Evolutionary conservation across 2,329 filamentous ascomycete genomes (phyloP), one percentile per base, ranked within the genome.

Genomic region (Gnomoniopsis smithogilvyi): DNA sequence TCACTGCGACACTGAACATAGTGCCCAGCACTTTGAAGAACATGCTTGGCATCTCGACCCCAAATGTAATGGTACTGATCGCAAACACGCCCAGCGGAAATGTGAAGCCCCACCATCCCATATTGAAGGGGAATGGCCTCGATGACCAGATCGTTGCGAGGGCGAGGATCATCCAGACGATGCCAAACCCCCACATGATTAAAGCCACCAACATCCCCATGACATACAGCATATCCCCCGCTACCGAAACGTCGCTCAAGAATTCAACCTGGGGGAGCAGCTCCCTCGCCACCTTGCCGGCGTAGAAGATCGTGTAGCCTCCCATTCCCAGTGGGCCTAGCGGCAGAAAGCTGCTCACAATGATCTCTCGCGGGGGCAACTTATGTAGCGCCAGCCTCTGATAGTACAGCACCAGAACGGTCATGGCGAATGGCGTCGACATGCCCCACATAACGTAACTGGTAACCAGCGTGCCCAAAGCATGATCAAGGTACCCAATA

Each of bases 401-500:
- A 67, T 89, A 89, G 71, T 91, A 91, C 41, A 91, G 80, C 12
- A 83, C 84, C 26, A 90, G 73, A 21, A 89, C 80, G 46, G 80
- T 78, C 70, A 86, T 80, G 1, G 86, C 82, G 53, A 91, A 76
- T 36, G 70, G 70, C 64, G 74, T 78, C 4, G 86, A 84, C 59
- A 85, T 83, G 0, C 87, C 87, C 86, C 85, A 90, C 64, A 91
- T 80, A 17, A 90, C 74, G 67, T 90, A 91, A 3, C 80, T 86
- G 17, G 77, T 76, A n/a, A 89, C 73, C 22, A 91, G 66, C 0
- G 88, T 91, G 41, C 79, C 80, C 21, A 88, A 69, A 3, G 84
- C 84, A 63, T 85, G 78, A 19, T 77, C 69, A 1, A 73, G 72
- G 14, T 21, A 30, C 17, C 41, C 51, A 7, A 46, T 54, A 63